A percentile compares a stretch with the other conserved stretches of the same genome.
Conservation (phyloP, 768 basidiomycete species). For the Suillus variegatus region DNA sequence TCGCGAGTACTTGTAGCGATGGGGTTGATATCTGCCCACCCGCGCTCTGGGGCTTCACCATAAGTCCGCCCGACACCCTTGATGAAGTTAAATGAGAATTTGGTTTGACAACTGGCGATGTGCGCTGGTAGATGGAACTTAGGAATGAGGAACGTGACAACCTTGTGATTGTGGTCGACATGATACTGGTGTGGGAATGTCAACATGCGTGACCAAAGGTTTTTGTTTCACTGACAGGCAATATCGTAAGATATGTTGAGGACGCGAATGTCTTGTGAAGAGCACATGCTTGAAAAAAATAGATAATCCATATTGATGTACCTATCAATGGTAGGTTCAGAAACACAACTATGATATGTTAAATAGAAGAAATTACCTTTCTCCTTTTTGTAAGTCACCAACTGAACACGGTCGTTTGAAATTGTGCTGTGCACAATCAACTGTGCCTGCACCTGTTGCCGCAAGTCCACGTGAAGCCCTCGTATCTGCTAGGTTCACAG, state of each 20-base stretch:
- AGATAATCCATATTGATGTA: slow-evolving; percentile 4
- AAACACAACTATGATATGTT: background rate
- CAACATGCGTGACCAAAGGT: slow-evolving; percentile 9
- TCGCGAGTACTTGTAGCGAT: slow-evolving; percentile 29
- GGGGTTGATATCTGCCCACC: slow-evolving; percentile 35
- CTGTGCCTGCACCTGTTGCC: slow-evolving; percentile 12
- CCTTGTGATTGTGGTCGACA: background rate
- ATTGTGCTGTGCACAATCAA: background rate
- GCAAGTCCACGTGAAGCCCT: background rate
- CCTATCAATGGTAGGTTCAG: background rate
- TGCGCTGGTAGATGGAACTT: slow-evolving; percentile 40
- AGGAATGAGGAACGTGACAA: slow-evolving; percentile 28
- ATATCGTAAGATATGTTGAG: slow-evolving; percentile 22
- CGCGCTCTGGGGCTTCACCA: slow-evolving; percentile 38
- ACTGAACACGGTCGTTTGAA: slow-evolving; percentile 5
- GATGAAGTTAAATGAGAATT: slow-evolving; percentile 31
- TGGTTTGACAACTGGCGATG: slow-evolving; percentile 22
- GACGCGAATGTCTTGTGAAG: background rate
- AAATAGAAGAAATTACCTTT: slow-evolving; percentile 4
- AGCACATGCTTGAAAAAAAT: background rate
- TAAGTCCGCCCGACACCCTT: slow-evolving; percentile 30
- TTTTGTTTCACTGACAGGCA: slow-evolving; percentile 25
- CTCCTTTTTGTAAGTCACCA: slow-evolving; percentile 13
- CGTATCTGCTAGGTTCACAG: background rate
- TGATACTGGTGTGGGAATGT: background rate